Percentiles rank a stretch among this genome's conserved stretches.
These are phyloP conservation scores for Ceriops zippeliana DNA, from an alignment of 345 rosid genomes.

Conservation along the genomic window DNA sequence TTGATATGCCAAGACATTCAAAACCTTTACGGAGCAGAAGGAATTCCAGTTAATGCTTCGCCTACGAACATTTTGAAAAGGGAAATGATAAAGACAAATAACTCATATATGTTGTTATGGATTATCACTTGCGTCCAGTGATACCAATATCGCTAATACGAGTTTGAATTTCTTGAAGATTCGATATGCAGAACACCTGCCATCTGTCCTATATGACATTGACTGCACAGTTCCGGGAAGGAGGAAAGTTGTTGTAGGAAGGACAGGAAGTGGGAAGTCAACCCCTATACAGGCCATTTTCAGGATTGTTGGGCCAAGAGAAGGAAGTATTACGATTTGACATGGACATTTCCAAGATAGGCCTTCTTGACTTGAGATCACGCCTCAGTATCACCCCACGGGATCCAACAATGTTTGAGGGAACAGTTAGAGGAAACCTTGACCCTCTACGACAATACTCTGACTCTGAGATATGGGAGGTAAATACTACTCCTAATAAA, in stretches of 20 bases:
- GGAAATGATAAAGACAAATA: neutral
- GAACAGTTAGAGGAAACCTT: constrained; percentile 80
- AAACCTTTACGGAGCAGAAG: neutral
- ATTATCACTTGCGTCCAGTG: neutral
- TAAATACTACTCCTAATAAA: constrained; percentile 19
- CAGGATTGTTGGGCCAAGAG: constrained; percentile 79
- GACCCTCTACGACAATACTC: constrained; percentile 70
- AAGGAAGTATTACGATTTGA: constrained; percentile 70
- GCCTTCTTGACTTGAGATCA: constrained; percentile 81
- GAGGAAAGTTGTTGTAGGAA: constrained; percentile 84
- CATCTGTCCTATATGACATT: constrained; percentile 70
- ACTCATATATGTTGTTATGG: too few species aligned
- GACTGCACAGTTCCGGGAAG: constrained; percentile 77
- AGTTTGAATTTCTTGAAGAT: constrained; percentile 40
- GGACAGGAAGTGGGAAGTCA: constrained; percentile 93
- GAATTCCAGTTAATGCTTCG: neutral
- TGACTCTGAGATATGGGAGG: constrained; percentile 75
- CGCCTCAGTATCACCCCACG: constrained; percentile 91
- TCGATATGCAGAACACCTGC: constrained; percentile 87
- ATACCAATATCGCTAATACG: neutral
- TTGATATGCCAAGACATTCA: neutral
- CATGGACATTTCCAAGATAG: constrained; percentile 71
- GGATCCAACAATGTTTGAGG: constrained; percentile 92
- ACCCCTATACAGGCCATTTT: constrained; percentile 83
- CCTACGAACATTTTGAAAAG: neutral